phyloP scores from a whole-genome alignment of 768 basidiomycete species.

The Amanita rubescens region DNA sequence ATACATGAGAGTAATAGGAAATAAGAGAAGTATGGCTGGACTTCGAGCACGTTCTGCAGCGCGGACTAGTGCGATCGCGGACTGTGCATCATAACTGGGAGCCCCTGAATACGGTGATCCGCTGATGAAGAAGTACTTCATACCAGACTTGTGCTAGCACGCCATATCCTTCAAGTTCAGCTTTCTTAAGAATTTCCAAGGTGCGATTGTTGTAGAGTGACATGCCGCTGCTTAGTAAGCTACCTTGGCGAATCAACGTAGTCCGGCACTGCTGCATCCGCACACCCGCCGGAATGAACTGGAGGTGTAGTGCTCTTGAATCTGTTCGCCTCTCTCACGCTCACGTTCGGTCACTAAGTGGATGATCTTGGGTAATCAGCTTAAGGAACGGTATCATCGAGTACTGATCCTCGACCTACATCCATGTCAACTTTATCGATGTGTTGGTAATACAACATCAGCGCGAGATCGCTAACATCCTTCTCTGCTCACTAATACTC shows the following conservation, averaged over 20 bases:
- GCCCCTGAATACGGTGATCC: not conserved
- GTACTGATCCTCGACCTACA: not conserved
- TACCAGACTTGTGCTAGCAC: constrained; percentile 37
- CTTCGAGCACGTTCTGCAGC: constrained; percentile 38
- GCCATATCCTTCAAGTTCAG: constrained; percentile 36
- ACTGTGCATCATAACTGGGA: constrained; percentile 37
- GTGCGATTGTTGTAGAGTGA: constrained; percentile 28
- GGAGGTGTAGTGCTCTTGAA: not conserved
- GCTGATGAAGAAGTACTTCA: not conserved
- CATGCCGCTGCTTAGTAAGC: not conserved
- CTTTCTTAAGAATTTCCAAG: constrained; percentile 31
- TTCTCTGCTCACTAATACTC: too few species aligned
- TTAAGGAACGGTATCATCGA: too few species aligned
- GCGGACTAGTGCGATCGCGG: constrained; percentile 37
- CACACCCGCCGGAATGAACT: not conserved
- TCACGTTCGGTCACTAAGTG: too few species aligned
- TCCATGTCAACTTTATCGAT: not conserved
- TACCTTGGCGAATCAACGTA: too few species aligned
- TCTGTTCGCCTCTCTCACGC: too few species aligned
- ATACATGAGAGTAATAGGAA: constrained; percentile 38
- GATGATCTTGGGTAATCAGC: too few species aligned
- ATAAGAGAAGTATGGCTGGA: constrained; percentile 38
- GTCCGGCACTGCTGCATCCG: not conserved
- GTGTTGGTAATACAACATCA: not conserved
- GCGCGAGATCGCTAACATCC: too few species aligned